phyloP scores from a whole-genome alignment of 1,284 basidiomycete genomes.

The Meira miltonrushii region DNA sequence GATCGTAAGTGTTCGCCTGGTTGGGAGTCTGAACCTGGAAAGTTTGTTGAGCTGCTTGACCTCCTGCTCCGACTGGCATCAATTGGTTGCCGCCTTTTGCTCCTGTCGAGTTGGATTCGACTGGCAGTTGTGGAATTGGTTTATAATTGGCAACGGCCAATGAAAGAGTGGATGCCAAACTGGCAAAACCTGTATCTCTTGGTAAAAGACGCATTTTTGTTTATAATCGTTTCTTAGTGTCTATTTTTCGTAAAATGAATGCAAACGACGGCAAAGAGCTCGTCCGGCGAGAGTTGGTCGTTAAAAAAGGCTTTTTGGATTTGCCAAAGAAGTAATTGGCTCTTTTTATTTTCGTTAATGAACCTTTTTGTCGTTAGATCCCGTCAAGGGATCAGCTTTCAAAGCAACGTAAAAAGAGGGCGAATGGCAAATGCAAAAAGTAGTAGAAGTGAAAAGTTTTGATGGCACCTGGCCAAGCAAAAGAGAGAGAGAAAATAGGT shows the following conservation, averaged over 20 bases:
- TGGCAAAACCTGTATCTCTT: constrained; percentile 23
- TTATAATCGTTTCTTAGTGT: background rate
- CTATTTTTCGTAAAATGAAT: background rate
- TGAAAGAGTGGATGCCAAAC: constrained; percentile 40
- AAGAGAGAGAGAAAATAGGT: constrained; percentile 6
- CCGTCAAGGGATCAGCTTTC: constrained; percentile 12
- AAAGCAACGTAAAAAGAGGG: constrained; percentile 14
- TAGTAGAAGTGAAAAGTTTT: background rate
- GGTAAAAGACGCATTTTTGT: constrained; percentile 28
- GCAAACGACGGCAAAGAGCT: background rate
- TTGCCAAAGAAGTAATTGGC: background rate
- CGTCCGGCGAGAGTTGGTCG: background rate
- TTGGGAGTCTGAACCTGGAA: constrained; percentile 23
- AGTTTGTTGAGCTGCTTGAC: constrained; percentile 1
- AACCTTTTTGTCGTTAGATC: background rate
- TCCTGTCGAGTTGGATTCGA: background rate
- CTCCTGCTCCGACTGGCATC: constrained; percentile 10
- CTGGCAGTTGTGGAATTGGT: constrained; percentile 41
- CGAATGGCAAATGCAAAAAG: constrained; percentile 10
- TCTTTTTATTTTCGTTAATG: background rate
- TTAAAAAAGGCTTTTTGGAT: background rate
- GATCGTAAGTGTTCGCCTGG: constrained; percentile 8
- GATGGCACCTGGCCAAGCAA: constrained; percentile 9
- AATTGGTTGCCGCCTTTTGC: background rate
- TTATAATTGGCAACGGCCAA: constrained; percentile 51